Percentiles rank a stretch among this genome's conserved stretches.
phyloP scores from a whole-genome alignment of 2,329 filamentous ascomycete genomes.

The Hypoxylon sp. region DNA sequence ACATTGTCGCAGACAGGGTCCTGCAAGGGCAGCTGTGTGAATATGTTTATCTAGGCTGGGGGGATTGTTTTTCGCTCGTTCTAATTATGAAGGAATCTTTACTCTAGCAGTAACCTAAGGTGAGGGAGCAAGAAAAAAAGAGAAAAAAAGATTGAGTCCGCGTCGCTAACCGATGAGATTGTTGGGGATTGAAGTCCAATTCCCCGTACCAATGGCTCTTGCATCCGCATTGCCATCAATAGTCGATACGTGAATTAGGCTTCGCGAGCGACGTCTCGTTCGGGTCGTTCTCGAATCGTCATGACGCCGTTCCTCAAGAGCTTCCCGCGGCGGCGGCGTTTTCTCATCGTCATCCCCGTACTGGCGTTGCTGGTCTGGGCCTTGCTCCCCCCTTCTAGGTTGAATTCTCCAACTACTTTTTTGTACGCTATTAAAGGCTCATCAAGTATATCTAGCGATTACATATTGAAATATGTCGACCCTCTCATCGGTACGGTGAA shows the following conservation, averaged over 20 bases:
- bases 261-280: conserved; percentile 16
- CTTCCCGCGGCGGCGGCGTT: conserved; percentile 47
- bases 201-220: conserved; percentile 32
- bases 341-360: conserved; percentile 42
- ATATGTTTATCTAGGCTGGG: conserved; percentile 28
- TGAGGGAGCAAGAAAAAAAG: conserved; percentile 26
- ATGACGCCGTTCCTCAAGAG: conserved; percentile 49
- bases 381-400: conserved; percentile 45
- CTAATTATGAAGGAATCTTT: conserved; percentile 24
- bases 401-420: conserved; percentile 46
- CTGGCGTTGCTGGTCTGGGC: conserved; percentile 48
- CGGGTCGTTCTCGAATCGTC: conserved; percentile 26
- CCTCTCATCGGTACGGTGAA: conserved; percentile 54
- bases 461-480: conserved; percentile 51
- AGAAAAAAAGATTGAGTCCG: conserved; percentile 6
- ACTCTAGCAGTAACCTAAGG: conserved; percentile 26
- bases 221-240: conserved; percentile 19
- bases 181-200: conserved; percentile 18
- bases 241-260: conserved; percentile 33
- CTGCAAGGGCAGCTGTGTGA: conserved; percentile 2
- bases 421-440: conserved; percentile 39
- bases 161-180: conserved; percentile 28
- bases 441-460: conserved; percentile 41
- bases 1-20: conserved; percentile 1
- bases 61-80: conserved; percentile 18